phyloP scores from a whole-genome alignment of 2,329 filamentous ascomycete genomes.

The Trichoderma sp. region DNA sequence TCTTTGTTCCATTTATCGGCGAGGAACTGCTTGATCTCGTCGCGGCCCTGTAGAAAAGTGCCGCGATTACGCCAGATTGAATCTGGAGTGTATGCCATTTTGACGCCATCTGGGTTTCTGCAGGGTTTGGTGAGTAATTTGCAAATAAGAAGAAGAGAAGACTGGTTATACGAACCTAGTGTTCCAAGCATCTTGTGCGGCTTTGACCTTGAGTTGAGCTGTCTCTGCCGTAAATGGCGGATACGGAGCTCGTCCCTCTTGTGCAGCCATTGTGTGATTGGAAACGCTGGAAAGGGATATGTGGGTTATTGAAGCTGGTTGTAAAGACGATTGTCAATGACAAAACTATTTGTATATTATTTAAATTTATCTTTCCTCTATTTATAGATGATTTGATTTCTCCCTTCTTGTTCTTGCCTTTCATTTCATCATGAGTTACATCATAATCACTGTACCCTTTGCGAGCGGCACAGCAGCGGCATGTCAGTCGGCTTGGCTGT shows the following conservation, averaged over 20 bases:
- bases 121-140: not conserved
- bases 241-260: slow-evolving; percentile 39
- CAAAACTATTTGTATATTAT: not conserved
- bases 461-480: not conserved
- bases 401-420: not conserved
- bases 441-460: not conserved
- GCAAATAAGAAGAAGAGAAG: too few species aligned
- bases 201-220: slow-evolving; percentile 74
- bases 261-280: not conserved
- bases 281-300: not conserved
- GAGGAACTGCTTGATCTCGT: slow-evolving; percentile 65
- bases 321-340: not conserved
- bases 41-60: slow-evolving; percentile 65
- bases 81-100: slow-evolving; percentile 70
- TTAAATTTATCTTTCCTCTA: not conserved
- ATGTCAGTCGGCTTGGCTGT: not conserved
- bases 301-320: not conserved
- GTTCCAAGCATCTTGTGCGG: slow-evolving; percentile 81
- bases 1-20: slow-evolving; percentile 72
- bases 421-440: not conserved
- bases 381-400: not conserved
- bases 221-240: slow-evolving; percentile 74
- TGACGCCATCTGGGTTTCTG: slow-evolving; percentile 62
- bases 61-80: slow-evolving; percentile 79
- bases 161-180: slow-evolving; percentile 50